Evolutionary conservation across 768 basidiomycete genomes (phyloP), one percentile per base, ranked within the genome.

Genomic region (Rhizopogon salebrosus): DNA sequence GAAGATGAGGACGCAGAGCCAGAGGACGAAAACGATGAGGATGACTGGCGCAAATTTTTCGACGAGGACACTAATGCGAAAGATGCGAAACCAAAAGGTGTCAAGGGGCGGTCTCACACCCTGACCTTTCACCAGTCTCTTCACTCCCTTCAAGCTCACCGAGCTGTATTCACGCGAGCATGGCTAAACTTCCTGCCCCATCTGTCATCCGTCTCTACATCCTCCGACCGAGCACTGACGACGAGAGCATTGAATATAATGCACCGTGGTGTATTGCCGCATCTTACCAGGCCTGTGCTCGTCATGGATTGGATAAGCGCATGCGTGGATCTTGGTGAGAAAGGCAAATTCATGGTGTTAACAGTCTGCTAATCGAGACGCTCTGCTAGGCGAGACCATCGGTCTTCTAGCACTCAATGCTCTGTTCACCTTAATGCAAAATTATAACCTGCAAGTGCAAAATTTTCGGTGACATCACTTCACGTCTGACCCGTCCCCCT

Each of bases 261-360:
- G 77, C 92, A 95, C 66, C 75, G 83, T 11, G 83, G 85, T 5
- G 86, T 95, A 11, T 70, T 95, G 65, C 94, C 94, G 0, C 84
- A 93, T 66, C 65, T 95, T 42, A 92, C 89, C 0, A 70, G 88
- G 36, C 83, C 88, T 0, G 74, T 89, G 43, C 68, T 90, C 48
- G 78, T 89, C n/a, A 92, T 93, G 87, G 92, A 95, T 65, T 97
- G 93, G 91, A 78, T 95, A 36, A 82, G 84, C 24, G 81, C 82
- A 2, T 90, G 89, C 58, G 86, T 93, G 11, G 92, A 95, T 64
- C 75, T 80, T 59, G 92, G 92, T 85, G 51, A 56, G n/a, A n/a
- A n/a, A n/a, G 81, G 65, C 26, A 18, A 26, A 48, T 26, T 26
- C 24, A 6, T 8, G 34, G 24, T 41, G 41, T 20, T 2, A 41